Evolutionary conservation across 345 rosid genomes (phyloP), one percentile per base, ranked within the genome.

Genomic region (Odontarrhena argentea): DNA sequence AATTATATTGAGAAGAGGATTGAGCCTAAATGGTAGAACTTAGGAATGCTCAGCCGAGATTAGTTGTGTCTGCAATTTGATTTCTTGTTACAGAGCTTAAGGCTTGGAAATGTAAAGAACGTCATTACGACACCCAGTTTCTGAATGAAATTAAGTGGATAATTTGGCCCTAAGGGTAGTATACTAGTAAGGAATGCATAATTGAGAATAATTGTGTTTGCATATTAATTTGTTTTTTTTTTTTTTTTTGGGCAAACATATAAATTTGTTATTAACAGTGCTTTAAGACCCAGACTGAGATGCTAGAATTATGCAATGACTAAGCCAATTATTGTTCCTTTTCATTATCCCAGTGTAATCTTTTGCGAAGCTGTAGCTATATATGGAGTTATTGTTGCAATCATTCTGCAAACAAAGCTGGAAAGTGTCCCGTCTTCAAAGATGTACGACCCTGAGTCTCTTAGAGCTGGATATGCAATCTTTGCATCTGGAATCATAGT

Each of bases 341-440:
- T 41, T 36, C 13, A 32, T 53, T 63, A 35, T 71, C 44, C 43
- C 94, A 95, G 99, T 58, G 96, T 95, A 8, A 95, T 95, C 66
- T 95, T 95, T 77, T 95, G 99, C 56, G 97, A 95, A 76, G 99
- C 99, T 55, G 99, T 94, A 68, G 99, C 99, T 57, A 94, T 94
- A 54, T 94, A 94, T 78, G 99, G 99, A 4, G 97, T 94, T 25
- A 94, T 94, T 48, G 97, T 94, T 67, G 99, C 99, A 62, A 91
- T 94, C 78, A 94, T 94, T 42, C 70, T 91, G 55, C 99, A 94
- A 84, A 94, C 99, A 12, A 94, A 94, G 81, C 67, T 94, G 69
- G 99, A 91, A 83, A 89, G 96, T 66, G 99, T 95, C 56, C 96
- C 96, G 18, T 2, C 76, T 9, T 70, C 97, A 47, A 71, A 79